Base-by-base conservation (phyloP, 2,329 filamentous ascomycete species). In the Xylariales sp. region DNA sequence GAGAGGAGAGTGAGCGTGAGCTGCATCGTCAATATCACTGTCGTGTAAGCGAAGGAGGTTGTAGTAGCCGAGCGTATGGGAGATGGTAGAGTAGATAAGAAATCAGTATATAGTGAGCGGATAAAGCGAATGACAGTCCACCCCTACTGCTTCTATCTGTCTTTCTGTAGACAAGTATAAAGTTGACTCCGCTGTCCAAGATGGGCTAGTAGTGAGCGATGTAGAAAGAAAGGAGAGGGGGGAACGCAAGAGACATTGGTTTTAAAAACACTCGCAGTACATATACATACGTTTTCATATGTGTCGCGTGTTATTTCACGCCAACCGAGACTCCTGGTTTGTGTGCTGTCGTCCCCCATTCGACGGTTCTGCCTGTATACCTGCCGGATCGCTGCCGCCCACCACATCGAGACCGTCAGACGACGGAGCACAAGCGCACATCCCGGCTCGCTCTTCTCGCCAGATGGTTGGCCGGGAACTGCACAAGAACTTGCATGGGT, bases 1-100 rank as follows among this genome's bases (percentile, higher is more conserved):
- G 74, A 71, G 58, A 67, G 56, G 61, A 76, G 64, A 70, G 71
- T 64, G 71, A 75, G 57, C 53, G 72, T 56, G 68, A 57, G 68
- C 71, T 72, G 74, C 76, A 79, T 79, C n/a, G 68, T 78, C 57
- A 70, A 72, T 74, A 57, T 49, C 50, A 52, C 14, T 46, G 53
- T 63, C 32, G 65, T 59, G 14, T 53, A 58, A 62, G 53, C 50
- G 57, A 67, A 39, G 49, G 62, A 9, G n/a, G 50, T 43, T 65
- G 30, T 57, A 60, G 62, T 41, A 64, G 68, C 46, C 57, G 63
- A 49, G 55, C 46, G 43, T 62, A 49, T 46, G 61, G 61, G 54
- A 28, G 52, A 65, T 18, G 59, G 46, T 32, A 28, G 5, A 49
- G 45, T 34, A 36, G 46, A 56, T 10, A 48, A 53, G 14, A 16